A percentile compares a stretch with the other conserved stretches of the same genome.
phyloP scores from a whole-genome alignment of 2,329 filamentous ascomycete genomes.

The Teratosphaeria epicoccoides region DNA sequence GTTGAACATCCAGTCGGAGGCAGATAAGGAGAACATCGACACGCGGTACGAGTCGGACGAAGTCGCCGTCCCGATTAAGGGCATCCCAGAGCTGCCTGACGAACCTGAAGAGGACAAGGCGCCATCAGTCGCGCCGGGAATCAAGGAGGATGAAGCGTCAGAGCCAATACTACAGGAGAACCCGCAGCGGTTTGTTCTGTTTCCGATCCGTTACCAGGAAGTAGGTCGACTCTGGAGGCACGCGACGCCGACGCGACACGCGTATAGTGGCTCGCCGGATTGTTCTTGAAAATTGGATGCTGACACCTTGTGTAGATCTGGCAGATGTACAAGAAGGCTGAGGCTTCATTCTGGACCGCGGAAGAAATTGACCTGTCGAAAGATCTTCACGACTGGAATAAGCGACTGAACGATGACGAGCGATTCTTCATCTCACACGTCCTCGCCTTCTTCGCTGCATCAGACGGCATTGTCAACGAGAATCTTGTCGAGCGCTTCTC shows the following conservation, averaged over 20 bases:
- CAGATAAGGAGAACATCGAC: conserved; percentile 72
- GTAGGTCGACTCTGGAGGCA: conserved; percentile 48
- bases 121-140: conserved; percentile 40
- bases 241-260: conserved; percentile 8
- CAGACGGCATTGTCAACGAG: conserved; percentile 98
- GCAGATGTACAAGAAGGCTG: conserved; percentile 99
- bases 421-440: conserved; percentile 98
- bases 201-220: conserved; percentile 99
- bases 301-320: conserved; percentile 60
- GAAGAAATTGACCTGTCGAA: conserved; percentile 99
- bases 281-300: conserved; percentile 4
- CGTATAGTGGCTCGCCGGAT: conserved; percentile 16
- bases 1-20: conserved; percentile 58
- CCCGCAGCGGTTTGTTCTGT: conserved; percentile 89
- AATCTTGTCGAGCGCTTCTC: conserved; percentile 98
- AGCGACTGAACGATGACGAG: conserved; percentile 91
- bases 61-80: conserved; percentile 46
- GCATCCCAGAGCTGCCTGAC: conserved; percentile 37
- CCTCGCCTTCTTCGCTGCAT: conserved; percentile 96
- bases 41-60: conserved; percentile 38
- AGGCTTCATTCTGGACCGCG: conserved; percentile 99
- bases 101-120: conserved; percentile 16
- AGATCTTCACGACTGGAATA: conserved; percentile 98
- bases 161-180: conserved; percentile 95
- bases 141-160: conserved; percentile 58